phyloP scores from a whole-genome alignment of 2,329 filamentous ascomycete species.

The Aureobasidium sp. region DNA sequence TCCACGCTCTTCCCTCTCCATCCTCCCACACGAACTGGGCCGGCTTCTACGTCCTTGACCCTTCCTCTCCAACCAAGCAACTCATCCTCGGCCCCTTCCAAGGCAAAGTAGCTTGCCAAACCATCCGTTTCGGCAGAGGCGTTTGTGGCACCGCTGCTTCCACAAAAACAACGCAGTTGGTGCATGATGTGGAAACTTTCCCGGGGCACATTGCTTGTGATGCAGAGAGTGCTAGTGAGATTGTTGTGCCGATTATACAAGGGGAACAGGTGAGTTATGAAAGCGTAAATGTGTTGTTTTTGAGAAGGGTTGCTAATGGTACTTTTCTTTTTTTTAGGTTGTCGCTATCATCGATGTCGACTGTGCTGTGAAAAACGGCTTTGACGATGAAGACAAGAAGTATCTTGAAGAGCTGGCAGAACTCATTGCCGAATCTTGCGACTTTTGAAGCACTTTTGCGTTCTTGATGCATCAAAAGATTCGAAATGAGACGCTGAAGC shows the following conservation, averaged over 20 bases:
- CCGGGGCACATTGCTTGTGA: constrained; percentile 80
- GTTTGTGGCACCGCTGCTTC: constrained; percentile 67
- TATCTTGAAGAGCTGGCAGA: constrained; percentile 59
- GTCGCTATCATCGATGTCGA: constrained; percentile 76
- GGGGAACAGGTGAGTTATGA: constrained; percentile 33
- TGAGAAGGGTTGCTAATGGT: not conserved
- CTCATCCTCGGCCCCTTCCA: constrained; percentile 75
- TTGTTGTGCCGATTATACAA: constrained; percentile 65
- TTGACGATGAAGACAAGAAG: constrained; percentile 58
- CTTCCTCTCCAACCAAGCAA: constrained; percentile 21
- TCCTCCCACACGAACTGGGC: constrained; percentile 69
- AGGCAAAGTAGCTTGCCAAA: constrained; percentile 70
- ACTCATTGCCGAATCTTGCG: constrained; percentile 52
- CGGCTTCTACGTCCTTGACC: constrained; percentile 66
- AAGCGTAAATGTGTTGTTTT: not conserved
- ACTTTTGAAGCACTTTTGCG: constrained; percentile 43
- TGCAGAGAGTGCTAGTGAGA: constrained; percentile 64
- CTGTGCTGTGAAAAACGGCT: constrained; percentile 58
- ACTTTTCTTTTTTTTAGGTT: constrained; percentile 40
- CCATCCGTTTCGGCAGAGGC: constrained; percentile 62
- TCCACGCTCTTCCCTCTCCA: constrained; percentile 61
- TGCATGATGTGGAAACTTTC: constrained; percentile 62
- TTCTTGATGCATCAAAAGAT: not conserved
- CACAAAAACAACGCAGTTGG: constrained; percentile 53
- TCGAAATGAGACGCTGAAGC: too few relatives aligned